These are phyloP conservation scores for Plasmodium relictum DNA, from an alignment of 169 alveolate genomes.

Conservation along the genomic window DNA sequence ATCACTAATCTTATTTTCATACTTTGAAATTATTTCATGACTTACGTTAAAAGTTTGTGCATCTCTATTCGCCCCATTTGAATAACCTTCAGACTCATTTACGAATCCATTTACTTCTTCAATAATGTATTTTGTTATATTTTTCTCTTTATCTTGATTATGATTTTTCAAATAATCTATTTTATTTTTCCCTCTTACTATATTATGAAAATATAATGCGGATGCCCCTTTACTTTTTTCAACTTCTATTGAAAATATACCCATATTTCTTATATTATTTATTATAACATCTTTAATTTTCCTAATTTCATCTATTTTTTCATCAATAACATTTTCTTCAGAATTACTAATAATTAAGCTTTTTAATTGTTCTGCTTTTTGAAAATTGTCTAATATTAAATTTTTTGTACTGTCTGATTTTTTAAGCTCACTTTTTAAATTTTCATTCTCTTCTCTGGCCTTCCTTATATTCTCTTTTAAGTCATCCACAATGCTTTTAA, in stretches of 20 bases:
- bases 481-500: no score
- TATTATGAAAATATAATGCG: neutral
- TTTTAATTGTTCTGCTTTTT: no score
- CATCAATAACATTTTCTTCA: no score
- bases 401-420: no score
- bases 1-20: neutral
- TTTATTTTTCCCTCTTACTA: neutral
- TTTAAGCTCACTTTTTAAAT: no score
- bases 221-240: neutral
- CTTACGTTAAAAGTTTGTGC: neutral
- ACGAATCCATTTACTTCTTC: neutral
- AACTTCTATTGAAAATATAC: neutral
- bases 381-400: no score
- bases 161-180: neutral
- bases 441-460: no score
- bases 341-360: no score
- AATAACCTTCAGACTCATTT: neutral
- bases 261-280: no score
- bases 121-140: neutral
- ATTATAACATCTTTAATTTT: no score
- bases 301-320: no score
- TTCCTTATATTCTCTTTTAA: no score
- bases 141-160: neutral
- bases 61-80: neutral
- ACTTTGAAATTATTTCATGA: neutral